phyloP scores from a whole-genome alignment of 176 grass and related monocot genomes.

The Musa troglodytarum region DNA sequence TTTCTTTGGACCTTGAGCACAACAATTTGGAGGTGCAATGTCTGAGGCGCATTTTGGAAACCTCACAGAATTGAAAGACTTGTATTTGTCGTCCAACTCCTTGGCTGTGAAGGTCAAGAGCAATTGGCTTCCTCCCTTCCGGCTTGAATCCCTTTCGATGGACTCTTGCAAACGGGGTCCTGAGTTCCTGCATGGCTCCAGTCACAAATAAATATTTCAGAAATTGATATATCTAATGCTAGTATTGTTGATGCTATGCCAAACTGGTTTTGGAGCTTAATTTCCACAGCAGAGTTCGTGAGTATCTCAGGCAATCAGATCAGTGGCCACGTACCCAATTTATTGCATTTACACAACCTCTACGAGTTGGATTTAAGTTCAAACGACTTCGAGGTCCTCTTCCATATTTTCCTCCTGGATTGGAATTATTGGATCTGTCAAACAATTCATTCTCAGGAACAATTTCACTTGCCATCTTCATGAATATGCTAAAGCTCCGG shows the following conservation, averaged over 20 bases:
- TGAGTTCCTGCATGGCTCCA: conserved; percentile 11
- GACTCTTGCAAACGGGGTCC: neutral
- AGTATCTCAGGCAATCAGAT: conserved; percentile 2
- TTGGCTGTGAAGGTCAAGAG: neutral
- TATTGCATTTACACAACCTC: neutral
- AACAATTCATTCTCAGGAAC: conserved; percentile 11
- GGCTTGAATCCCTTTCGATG: neutral
- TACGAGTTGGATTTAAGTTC: neutral
- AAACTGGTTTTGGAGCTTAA: conserved; percentile 11
- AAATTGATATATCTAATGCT: neutral
- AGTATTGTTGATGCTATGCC: conserved; percentile 9
- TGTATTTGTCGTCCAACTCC: neutral
- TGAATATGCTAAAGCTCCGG: neutral
- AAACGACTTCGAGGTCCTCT: conserved; percentile 1
- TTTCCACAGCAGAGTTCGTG: neutral
- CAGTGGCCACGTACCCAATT: neutral
- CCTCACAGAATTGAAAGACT: neutral
- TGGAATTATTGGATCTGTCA: neutral
- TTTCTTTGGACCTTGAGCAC: too few relatives aligned
- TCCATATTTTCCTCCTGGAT: neutral
- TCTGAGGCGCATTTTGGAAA: conserved; percentile 2
- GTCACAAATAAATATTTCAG: neutral
- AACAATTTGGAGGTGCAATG: too few relatives aligned
- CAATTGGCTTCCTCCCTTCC: conserved; percentile 14
- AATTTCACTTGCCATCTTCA: neutral